Base-by-base conservation (phyloP, 2,329 filamentous ascomycete genomes). In the Ascochyta fabae region DNA sequence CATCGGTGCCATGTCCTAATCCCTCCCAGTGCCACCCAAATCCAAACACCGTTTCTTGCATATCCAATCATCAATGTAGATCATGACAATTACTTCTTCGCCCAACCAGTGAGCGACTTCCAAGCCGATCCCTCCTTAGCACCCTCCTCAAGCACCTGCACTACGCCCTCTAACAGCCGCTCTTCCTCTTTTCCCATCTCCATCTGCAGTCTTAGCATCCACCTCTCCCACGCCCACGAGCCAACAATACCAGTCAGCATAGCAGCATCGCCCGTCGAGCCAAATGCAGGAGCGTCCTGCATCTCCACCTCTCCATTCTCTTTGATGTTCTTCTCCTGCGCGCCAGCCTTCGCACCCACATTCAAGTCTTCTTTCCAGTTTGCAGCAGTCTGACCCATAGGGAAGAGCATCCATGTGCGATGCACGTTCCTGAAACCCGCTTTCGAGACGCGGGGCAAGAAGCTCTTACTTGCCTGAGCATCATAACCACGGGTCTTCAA, bases 211-310 rank as follows among this genome's bases (percentile, higher is more conserved):
- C 92, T 91, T 64, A 97, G 79, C 75, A 98, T 84, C 95, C 95
- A 99, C 74, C 91, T 90, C 83, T 99, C 95, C 94, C 93, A 99
- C 73, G 88, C 88, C 88, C 92, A 95, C 24, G 89, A 88, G 4
- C 92, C 95, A 0, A 94, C 86, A 36, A 98, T 79, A 19, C 93
- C 93, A 12, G 90, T 89, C 62, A 96, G 81, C 65, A 85, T 87
- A 1, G 91, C 90, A 13, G 88, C 85, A 70, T 87, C 85, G 45
- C 87, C 85, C 0, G 89, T 92, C 4, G 71, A 73, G 24, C 75
- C 75, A 41, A 65, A 68, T 7, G 70, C 65, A 5, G 67, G 70
- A 13, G 61, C 64, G 38, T 67, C 64, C 27, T 63, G 60, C 24
- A 73, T 49, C 23, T 70, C 61, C 1, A 74, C 65, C 38, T 73